Evolutionary conservation across 306 rosid genomes (phyloP).

Genomic region (Arachis hypogaea): DNA sequence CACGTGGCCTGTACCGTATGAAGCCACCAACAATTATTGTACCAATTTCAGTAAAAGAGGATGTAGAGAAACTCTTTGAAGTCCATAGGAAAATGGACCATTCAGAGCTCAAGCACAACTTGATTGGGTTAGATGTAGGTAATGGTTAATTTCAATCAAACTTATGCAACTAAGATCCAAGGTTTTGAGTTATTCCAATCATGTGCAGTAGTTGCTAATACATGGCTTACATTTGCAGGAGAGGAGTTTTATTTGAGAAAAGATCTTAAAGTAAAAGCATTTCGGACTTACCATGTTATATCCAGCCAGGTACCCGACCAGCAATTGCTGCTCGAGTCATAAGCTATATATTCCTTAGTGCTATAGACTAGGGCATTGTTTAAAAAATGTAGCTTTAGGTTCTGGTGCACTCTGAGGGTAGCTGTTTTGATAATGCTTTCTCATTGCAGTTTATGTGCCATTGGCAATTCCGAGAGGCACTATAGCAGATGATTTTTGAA

Average conservation of each 20-base stretch:
- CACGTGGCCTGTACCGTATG: conserved; percentile 84
- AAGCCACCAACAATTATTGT: conserved; percentile 86
- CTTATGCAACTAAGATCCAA: conserved; percentile 28
- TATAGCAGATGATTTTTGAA: conserved; percentile 6
- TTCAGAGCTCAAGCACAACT: conserved; percentile 75
- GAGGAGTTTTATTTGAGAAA: conserved; percentile 74
- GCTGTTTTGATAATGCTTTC: conserved; percentile 5
- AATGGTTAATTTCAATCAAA: conserved; percentile 43
- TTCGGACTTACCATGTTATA: conserved; percentile 82
- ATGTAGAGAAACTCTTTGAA: conserved; percentile 79
- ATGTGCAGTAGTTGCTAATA: conserved; percentile 18
- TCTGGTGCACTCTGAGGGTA: conserved; percentile 4
- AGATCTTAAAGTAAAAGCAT: conserved; percentile 85
- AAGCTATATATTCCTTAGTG: conserved; percentile 17
- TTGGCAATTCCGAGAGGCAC: neutral
- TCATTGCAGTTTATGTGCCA: neutral
- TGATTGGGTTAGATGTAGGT: conserved; percentile 91
- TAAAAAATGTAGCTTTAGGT: conserved; percentile 26
- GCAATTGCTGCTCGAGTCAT: conserved; percentile 12
- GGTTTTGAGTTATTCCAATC: neutral
- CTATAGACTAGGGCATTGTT: conserved; percentile 12
- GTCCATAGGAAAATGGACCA: conserved; percentile 87
- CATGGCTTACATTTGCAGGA: conserved; percentile 54
- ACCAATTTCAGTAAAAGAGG: conserved; percentile 72
- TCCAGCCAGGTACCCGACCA: conserved; percentile 75